Base-by-base conservation (phyloP, 139 green algal species). In the Pleodorina starrii region DNA sequence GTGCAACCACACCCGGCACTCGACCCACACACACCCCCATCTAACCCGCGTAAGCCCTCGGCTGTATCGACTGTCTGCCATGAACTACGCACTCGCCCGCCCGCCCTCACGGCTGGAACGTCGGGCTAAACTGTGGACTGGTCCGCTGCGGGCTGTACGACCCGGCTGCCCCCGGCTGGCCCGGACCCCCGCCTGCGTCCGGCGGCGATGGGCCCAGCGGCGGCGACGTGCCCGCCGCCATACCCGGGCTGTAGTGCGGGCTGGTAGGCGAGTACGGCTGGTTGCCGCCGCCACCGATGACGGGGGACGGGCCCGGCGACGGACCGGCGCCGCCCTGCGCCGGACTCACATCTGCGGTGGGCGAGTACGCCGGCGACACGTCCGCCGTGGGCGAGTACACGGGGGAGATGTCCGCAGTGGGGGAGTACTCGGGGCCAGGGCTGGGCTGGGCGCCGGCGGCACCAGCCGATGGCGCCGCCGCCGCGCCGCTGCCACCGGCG, bases 231-330 rank as follows among this genome's bases (percentile, higher is more conserved):
- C 36, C 43, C 0, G 11, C 68, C 10, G 5, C 80, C 80, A 77
- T 66, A 2, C 80, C 38, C 19, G 80, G 80, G 63, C 42, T 66
- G 60, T 50, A 87, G 35, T 76, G 80, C 5, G 40, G 59, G 42
- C 14, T 66, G 14, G 92, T 44, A 48, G 83, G 90, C 11, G 48
- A 91, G 86, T 91, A 88, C 23, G 75, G 32, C 29, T 86, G 78
- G 57, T 43, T 35, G 44, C 35, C 71, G 35, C 10, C 78, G 32
- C n/a, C 29, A 5, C 54, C 54, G 29, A 25, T 25, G 9, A n/a
- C n/a, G n/a, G n/a, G n/a, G n/a, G n/a, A n/a, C n/a, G 54, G 5
- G 14, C 5, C 93, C 72, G 97, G 96, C 7, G 94, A 98, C 29
- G 60, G 29, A 2, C 36, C 35, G 3, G 21, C 46, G 1, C 75